A percentile compares a stretch with the other conserved stretches of the same genome.
These are phyloP conservation scores for Diddensiella transvaalensis DNA, from an alignment of 805 yeast species.

Conservation along the genomic window DNA sequence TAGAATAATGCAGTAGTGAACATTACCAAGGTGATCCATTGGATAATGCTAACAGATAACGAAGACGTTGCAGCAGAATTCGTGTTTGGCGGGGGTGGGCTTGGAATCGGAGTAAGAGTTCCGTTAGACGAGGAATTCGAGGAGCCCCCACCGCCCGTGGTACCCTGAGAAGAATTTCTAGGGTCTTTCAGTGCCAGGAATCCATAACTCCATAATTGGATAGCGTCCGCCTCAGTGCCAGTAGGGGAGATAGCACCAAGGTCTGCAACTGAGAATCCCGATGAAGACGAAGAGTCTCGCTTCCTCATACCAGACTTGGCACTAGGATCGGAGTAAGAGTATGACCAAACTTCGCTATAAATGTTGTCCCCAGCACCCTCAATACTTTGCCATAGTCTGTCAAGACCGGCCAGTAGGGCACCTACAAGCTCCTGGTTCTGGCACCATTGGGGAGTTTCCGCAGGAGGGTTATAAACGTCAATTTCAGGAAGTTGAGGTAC, in stretches of 20 bases:
- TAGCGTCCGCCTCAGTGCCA: slow-evolving; percentile 12
- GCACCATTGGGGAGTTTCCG: slow-evolving; percentile 8
- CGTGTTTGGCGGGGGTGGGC: neutral
- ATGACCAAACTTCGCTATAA: slow-evolving; percentile 14
- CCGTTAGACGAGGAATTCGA: neutral
- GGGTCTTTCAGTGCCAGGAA: slow-evolving; percentile 12
- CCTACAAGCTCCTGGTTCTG: slow-evolving; percentile 8
- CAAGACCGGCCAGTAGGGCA: slow-evolving; percentile 8
- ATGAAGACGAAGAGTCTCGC: neutral
- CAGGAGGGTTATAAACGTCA: neutral
- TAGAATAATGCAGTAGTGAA: neutral
- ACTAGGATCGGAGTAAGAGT: slow-evolving; percentile 2
- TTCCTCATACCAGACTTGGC: neutral
- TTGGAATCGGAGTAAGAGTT: neutral
- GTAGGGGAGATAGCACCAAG: slow-evolving; percentile 9
- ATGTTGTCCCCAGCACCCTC: slow-evolving; percentile 13
- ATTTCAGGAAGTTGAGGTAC: slow-evolving; percentile 5
- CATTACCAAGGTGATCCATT: neutral
- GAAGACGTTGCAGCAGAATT: neutral
- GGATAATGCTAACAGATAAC: neutral
- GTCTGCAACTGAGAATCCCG: slow-evolving; percentile 8
- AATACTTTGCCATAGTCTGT: slow-evolving; percentile 12
- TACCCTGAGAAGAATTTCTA: neutral
- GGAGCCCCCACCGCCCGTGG: neutral
- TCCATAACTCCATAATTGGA: slow-evolving; percentile 15